Percentiles rank a stretch among this genome's conserved stretches.
Evolutionary conservation across 1,284 basidiomycete genomes (phyloP).

Genomic region (Fomitopsis betulina): DNA sequence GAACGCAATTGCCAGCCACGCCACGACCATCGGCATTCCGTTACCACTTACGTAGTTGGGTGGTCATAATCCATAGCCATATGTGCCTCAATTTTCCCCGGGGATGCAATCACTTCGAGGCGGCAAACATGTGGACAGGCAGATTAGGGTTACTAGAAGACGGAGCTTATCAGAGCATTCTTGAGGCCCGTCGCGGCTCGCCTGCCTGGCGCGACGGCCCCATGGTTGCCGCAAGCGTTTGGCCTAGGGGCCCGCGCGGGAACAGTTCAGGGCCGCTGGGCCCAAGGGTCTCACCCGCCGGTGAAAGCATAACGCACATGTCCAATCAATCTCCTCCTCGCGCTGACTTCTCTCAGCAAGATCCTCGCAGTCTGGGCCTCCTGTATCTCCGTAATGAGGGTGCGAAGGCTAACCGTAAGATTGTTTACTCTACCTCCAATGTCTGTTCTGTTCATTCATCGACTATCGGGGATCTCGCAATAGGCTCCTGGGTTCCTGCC

Average conservation of each 20-base stretch:
- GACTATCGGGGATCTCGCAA: constrained; percentile 5
- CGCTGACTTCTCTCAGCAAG: constrained; percentile 11
- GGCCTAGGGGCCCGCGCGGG: constrained; percentile 5
- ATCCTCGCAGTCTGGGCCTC: constrained; percentile 16
- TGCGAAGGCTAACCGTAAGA: constrained; percentile 25
- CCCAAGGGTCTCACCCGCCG: constrained; percentile 15
- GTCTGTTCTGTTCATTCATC: constrained; percentile 5
- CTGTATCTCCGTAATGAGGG: constrained; percentile 22
- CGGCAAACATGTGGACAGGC: background rate
- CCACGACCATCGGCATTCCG: background rate
- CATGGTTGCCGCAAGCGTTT: background rate
- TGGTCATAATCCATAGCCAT: background rate
- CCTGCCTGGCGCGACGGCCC: background rate
- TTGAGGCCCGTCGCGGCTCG: background rate
- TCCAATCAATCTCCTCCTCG: constrained; percentile 15
- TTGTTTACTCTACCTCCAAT: constrained; percentile 8
- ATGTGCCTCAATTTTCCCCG: background rate
- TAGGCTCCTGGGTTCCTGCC: constrained; percentile 6
- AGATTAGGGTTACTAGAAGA: background rate
- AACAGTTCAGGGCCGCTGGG: background rate
- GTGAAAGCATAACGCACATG: constrained; percentile 12
- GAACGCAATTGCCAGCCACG: background rate
- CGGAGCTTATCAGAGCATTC: background rate
- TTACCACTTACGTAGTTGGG: background rate
- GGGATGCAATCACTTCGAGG: background rate